Base-by-base conservation (phyloP, 179 eudicot genomes). In the Silene noctiflora region DNA sequence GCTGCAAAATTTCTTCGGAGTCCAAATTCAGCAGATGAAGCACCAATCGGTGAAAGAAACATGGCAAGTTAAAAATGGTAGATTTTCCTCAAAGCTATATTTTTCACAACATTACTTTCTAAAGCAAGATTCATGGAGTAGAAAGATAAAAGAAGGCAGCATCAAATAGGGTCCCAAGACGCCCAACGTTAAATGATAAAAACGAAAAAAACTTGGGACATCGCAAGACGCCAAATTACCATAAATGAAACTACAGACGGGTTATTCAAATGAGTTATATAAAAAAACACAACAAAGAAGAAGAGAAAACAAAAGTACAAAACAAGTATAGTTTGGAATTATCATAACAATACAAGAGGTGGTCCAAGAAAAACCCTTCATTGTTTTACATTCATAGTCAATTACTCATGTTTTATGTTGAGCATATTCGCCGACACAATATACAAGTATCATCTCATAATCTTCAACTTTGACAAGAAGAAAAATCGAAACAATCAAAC, bases 331-430 rank as follows among this genome's bases (percentile, higher is more conserved):
- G 27, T 22, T 77, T 74, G 75, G 42, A 69, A n/a, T 42, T 73
- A 73, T 69, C 25, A 21, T 21, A 9, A 77, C 25, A 68, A 53
- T 44, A 39, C 33, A 7, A 61, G 9, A 48, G 29, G 80, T 68
- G 83, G 80, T 81, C 83, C 80, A 73, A 1, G 33, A 35, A 19
- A 53, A 73, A 12, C 27, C 19, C 39, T 63, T 70, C 17, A 21
- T 60, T 33, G 29, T 39, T 60, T 31, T 12, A 56, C 65, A 73
- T 51, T 74, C 78, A 73, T 67, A 17, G 4, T 73, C 65, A 60
- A 12, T 21, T 56, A 33, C 42, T 35, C 42, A 7, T 73, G 67
- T 39, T 68, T 3, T 55, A n/a, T 27, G 48, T 51, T 58, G 22
- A 73, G 67, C 31, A 74, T 39, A 75, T 73, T 67, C 75, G 25